Conservation (phyloP, 164 flowering plant genomes). For the Chimonanthus praecox region DNA sequence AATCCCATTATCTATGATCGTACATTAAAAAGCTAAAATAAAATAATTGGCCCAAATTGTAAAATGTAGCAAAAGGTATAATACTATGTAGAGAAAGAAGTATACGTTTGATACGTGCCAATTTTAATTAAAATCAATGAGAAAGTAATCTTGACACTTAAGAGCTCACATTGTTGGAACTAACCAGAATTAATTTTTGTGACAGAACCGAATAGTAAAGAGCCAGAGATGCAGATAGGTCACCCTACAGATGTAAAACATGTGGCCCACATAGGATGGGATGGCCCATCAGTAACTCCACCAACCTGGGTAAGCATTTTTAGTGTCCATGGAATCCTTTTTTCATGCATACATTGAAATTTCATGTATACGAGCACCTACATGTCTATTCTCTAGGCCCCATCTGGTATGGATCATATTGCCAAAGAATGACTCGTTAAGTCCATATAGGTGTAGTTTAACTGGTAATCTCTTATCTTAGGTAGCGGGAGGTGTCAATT, state of each 20-base stretch:
- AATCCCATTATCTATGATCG: too few relatives aligned
- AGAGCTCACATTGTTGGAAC: background rate
- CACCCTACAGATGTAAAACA: constrained; percentile 77
- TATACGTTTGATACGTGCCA: background rate
- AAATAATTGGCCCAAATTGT: too few relatives aligned
- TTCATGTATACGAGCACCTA: too few relatives aligned
- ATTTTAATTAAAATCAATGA: background rate
- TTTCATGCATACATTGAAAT: background rate
- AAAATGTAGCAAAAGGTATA: too few relatives aligned
- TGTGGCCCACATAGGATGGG: constrained; percentile 77
- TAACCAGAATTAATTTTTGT: background rate
- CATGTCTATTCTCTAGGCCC: too few relatives aligned
- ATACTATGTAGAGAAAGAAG: too few relatives aligned
- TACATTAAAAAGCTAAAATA: too few relatives aligned
- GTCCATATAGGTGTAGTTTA: too few relatives aligned
- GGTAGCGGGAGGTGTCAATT: too few relatives aligned
- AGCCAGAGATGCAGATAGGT: constrained; percentile 69
- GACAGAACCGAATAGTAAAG: constrained; percentile 31
- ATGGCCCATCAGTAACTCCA: constrained; percentile 51
- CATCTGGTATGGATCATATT: too few relatives aligned
- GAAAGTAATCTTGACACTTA: background rate
- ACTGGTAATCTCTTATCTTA: too few relatives aligned
- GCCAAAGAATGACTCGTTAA: too few relatives aligned
- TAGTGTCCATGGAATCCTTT: background rate
- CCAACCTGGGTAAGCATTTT: constrained; percentile 61